Evolutionary conservation across 768 basidiomycete species (phyloP).

Genomic region (Mycena kentingensis): DNA sequence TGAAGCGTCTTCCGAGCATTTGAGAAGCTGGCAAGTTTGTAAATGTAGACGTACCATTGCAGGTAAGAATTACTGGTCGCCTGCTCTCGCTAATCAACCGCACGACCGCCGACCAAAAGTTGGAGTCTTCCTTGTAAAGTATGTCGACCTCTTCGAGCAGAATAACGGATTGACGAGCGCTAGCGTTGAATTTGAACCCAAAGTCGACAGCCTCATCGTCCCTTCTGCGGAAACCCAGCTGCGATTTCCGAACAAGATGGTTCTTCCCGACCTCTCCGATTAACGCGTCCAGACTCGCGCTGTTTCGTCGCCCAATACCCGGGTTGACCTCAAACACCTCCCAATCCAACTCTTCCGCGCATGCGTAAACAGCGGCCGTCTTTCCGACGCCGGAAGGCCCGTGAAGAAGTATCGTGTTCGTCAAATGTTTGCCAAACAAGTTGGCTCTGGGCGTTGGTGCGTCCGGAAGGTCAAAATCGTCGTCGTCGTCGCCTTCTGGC

Average conservation of each 20-base stretch:
- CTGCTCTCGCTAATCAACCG: constrained; percentile 81
- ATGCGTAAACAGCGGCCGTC: constrained; percentile 90
- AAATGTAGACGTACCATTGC: constrained; percentile 70
- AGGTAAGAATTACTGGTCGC: constrained; percentile 91
- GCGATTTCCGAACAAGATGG: constrained; percentile 64
- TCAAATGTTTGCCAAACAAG: constrained; percentile 51
- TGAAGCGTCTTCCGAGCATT: constrained; percentile 55
- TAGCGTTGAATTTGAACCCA: constrained; percentile 29
- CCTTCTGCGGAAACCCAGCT: constrained; percentile 14
- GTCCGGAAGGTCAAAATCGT: constrained; percentile 39
- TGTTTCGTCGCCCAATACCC: constrained; percentile 88
- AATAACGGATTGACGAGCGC: constrained; percentile 76
- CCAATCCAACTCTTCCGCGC: constrained; percentile 92
- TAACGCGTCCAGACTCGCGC: constrained; percentile 71
- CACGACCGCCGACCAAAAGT: constrained; percentile 84
- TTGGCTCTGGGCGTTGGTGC: constrained; percentile 31
- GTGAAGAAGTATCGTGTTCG: constrained; percentile 82
- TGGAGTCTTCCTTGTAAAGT: constrained; percentile 81
- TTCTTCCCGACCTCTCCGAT: constrained; percentile 95
- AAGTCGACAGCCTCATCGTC: constrained; percentile 22
- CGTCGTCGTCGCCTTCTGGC: constrained; percentile 47
- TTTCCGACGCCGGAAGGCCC: constrained; percentile 90
- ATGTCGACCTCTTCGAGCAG: constrained; percentile 96
- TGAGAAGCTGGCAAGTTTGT: constrained; percentile 5
- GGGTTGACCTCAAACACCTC: constrained; percentile 97